Conservation (phyloP, 768 basidiomycete species). For the Phaeotremella skinneri region DNA sequence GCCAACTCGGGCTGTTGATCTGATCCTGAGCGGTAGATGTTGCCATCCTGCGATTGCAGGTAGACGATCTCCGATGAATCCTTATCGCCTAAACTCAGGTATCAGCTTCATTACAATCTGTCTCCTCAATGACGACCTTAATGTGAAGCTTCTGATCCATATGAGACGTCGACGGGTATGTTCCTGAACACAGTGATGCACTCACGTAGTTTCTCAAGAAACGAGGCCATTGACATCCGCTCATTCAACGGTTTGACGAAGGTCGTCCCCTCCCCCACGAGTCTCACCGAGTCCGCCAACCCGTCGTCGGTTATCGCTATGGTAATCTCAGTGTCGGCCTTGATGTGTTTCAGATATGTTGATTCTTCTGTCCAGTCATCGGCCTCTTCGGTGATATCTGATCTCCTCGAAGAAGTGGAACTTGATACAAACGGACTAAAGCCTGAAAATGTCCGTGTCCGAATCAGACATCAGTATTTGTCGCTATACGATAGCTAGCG, state of each 20-base stretch:
- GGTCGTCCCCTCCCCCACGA: conserved; percentile 61
- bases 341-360: conserved; percentile 57
- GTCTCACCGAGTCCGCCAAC: conserved; percentile 75
- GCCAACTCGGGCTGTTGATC: conserved; percentile 58
- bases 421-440: conserved; percentile 4
- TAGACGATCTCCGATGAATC: conserved; percentile 58
- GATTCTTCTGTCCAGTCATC: conserved; percentile 63
- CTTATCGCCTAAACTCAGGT: conserved; percentile 18
- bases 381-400: conserved; percentile 36
- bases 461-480: too few species aligned
- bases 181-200: neutral
- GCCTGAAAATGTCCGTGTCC: too few species aligned
- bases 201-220: conserved; percentile 57
- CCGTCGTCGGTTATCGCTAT: conserved; percentile 82
- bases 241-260: conserved; percentile 74
- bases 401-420: conserved; percentile 37
- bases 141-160: conserved; percentile 9
- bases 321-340: conserved; percentile 62
- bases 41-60: conserved; percentile 90
- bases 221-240: conserved; percentile 63
- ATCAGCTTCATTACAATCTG: conserved; percentile 2
- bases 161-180: conserved; percentile 6
- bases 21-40: conserved; percentile 58
- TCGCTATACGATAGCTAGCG: too few species aligned
- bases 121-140: conserved; percentile 3